These are phyloP conservation scores for Diaporthe vaccinii DNA, from an alignment of 2,329 filamentous ascomycete genomes.

Conservation along the genomic window DNA sequence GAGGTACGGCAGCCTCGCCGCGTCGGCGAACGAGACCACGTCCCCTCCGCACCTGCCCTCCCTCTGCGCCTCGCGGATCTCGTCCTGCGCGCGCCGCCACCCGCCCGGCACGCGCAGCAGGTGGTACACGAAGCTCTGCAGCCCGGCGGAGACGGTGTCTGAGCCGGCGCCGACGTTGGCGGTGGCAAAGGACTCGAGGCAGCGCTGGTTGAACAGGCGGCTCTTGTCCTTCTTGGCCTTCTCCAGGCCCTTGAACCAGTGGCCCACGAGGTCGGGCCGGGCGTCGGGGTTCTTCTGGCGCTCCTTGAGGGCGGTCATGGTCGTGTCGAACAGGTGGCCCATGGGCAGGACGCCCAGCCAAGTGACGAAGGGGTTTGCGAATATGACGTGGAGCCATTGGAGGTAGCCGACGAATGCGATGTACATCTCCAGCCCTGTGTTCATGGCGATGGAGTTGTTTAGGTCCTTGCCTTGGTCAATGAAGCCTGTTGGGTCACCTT, in stretches of 20 bases:
- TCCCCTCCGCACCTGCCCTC: slow-evolving; percentile 37
- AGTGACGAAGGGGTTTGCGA: slow-evolving; percentile 49
- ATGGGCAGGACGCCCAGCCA: slow-evolving; percentile 47
- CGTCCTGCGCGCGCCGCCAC: slow-evolving; percentile 41
- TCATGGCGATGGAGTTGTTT: slow-evolving; percentile 48
- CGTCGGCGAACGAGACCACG: slow-evolving; percentile 46
- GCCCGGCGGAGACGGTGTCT: slow-evolving; percentile 44
- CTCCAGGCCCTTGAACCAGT: slow-evolving; percentile 46
- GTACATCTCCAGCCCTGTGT: slow-evolving; percentile 42
- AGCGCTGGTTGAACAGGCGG: slow-evolving; percentile 28
- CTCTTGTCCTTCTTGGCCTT: slow-evolving; percentile 43
- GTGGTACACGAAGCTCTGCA: slow-evolving; percentile 48
- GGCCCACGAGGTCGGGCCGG: slow-evolving; percentile 45
- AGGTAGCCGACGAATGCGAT: slow-evolving; percentile 46
- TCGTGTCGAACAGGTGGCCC: slow-evolving; percentile 47
- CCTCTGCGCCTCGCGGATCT: slow-evolving; percentile 44
- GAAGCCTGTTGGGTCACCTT: slow-evolving; percentile 44
- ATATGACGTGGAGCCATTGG: slow-evolving; percentile 44
- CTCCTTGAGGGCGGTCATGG: slow-evolving; percentile 44
- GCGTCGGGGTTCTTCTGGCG: slow-evolving; percentile 45
- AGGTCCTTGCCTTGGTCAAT: slow-evolving; percentile 49
- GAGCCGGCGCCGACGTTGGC: slow-evolving; percentile 44
- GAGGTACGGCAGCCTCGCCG: slow-evolving; percentile 50
- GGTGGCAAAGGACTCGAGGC: slow-evolving; percentile 42
- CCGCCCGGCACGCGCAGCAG: slow-evolving; percentile 43